These are phyloP conservation scores for Trichoderma oligosporum DNA, from an alignment of 2,329 filamentous ascomycete genomes.

Conservation along the genomic window DNA sequence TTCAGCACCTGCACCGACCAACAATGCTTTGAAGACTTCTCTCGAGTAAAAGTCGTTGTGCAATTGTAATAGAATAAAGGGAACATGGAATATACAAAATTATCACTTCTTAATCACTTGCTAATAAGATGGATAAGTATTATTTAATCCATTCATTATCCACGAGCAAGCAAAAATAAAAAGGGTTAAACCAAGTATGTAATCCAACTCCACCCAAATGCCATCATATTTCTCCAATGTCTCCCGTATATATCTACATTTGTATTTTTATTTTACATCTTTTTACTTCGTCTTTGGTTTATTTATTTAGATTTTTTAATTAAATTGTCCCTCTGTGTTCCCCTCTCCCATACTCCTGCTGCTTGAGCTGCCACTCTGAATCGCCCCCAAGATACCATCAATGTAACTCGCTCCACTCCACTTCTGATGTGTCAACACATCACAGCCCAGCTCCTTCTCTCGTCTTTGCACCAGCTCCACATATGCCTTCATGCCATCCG, in stretches of 20 bases:
- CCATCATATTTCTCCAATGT: neutral
- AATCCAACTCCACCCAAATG: slow-evolving; percentile 14
- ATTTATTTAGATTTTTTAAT: slow-evolving; percentile 26
- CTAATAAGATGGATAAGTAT: too few relatives aligned
- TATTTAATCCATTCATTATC: neutral
- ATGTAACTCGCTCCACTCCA: slow-evolving; percentile 70
- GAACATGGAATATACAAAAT: neutral
- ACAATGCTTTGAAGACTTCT: slow-evolving; percentile 54
- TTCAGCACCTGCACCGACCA: slow-evolving; percentile 50
- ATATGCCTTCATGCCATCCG: slow-evolving; percentile 93
- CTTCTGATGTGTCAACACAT: slow-evolving; percentile 94
- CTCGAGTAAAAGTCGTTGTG: slow-evolving; percentile 32
- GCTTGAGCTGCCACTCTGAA: slow-evolving; percentile 85
- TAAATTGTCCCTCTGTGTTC: slow-evolving; percentile 75
- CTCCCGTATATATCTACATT: slow-evolving; percentile 4
- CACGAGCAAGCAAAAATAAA: neutral
- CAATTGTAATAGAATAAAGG: neutral
- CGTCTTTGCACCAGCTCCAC: slow-evolving; percentile 86
- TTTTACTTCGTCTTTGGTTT: neutral
- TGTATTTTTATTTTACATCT: neutral
- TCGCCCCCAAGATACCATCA: slow-evolving; percentile 83
- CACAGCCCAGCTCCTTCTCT: slow-evolving; percentile 86
- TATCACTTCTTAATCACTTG: neutral
- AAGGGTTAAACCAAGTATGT: neutral
- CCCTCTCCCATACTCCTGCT: slow-evolving; percentile 94